Conservation (phyloP, 2,329 filamentous ascomycete genomes). For the Aspergillus awamori region DNA sequence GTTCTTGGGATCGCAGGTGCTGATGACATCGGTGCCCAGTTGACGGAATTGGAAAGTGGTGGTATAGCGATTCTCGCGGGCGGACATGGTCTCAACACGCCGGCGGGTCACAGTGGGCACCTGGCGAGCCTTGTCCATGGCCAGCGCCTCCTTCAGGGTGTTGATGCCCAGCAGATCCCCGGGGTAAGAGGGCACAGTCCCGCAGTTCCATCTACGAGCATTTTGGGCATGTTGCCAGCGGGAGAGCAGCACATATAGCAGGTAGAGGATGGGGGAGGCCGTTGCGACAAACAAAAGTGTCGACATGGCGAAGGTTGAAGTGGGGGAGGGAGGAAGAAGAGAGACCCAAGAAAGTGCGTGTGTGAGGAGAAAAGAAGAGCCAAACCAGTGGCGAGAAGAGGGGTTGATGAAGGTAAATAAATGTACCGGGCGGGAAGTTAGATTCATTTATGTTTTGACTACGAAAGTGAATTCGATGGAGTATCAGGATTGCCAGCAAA, state of each 20-base stretch:
- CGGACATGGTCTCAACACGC: slow-evolving; percentile 26
- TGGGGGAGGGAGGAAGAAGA: background rate
- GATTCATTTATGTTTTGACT: too few relatives aligned
- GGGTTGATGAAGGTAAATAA: too few relatives aligned
- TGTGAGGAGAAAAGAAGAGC: background rate
- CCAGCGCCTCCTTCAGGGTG: slow-evolving; percentile 27
- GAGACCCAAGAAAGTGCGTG: too few relatives aligned
- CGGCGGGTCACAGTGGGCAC: slow-evolving; percentile 25
- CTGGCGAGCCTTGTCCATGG: slow-evolving; percentile 28
- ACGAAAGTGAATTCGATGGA: too few relatives aligned
- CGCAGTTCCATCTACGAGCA: slow-evolving; percentile 31
- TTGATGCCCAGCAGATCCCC: slow-evolving; percentile 32
- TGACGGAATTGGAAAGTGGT: slow-evolving; percentile 30
- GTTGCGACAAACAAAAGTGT: slow-evolving; percentile 28
- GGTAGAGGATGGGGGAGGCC: slow-evolving; percentile 27
- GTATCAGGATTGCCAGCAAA: background rate
- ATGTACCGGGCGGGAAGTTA: too few relatives aligned
- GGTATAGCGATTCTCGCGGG: slow-evolving; percentile 29
- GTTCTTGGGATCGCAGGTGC: slow-evolving; percentile 56
- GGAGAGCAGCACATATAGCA: slow-evolving; percentile 26
- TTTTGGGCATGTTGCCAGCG: slow-evolving; percentile 32
- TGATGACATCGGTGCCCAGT: slow-evolving; percentile 27
- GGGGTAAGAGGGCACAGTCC: slow-evolving; percentile 28
- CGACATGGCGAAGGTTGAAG: slow-evolving; percentile 17
- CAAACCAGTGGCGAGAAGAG: too few relatives aligned